Evolutionary conservation across 2,329 filamentous ascomycete genomes (phyloP), one percentile per base, ranked within the genome.

Genomic region (Pleomassaria siparia): DNA sequence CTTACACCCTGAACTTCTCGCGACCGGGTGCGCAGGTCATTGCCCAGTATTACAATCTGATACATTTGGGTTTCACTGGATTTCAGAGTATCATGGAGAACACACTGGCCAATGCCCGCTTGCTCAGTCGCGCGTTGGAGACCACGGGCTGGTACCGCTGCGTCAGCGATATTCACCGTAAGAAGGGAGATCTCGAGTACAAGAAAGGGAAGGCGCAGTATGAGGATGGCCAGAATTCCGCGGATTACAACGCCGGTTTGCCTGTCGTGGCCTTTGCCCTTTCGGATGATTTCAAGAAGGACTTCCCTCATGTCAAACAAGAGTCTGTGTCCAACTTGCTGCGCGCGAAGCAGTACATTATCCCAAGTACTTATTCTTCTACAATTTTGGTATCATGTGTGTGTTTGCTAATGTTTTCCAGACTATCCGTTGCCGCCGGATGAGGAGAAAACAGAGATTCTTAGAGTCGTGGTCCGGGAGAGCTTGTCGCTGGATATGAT

Each of bases 11-110:
- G 16, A 89, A 88, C 70, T 89, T 89, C 72, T 87, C 84, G 1
- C 80, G 86, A 0, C 85, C 85, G 0, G 86, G 85, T 2, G 81
- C 83, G 0, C 86, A 88, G 51, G 76, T 89, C 47, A 83, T 88
- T 50, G 84, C 79, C 0, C 86, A 89, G 62, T 89, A 89, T 68
- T 89, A 88, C 62, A 88, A 89, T 57, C 73, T 89, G 11, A 83
- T 89, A 50, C 85, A 87, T 53, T 77, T 89, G 0, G 86, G 86
- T 2, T 85, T 83, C 66, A 72, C 74, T 2, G 86, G 86, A 9
- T 89, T 85, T 68, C 77, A 76, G 10, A 72, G 74, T 21, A 66
- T 69, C 24, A 87, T 84, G 80, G 84, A 87, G 62, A 87, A 86
- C 60, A 82, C 81, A 40, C 71, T 88, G 29, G 66, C 77, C 24